phyloP scores from a whole-genome alignment of 495 filamentous ascomycete species.

The Aspergillus haitiensis region DNA sequence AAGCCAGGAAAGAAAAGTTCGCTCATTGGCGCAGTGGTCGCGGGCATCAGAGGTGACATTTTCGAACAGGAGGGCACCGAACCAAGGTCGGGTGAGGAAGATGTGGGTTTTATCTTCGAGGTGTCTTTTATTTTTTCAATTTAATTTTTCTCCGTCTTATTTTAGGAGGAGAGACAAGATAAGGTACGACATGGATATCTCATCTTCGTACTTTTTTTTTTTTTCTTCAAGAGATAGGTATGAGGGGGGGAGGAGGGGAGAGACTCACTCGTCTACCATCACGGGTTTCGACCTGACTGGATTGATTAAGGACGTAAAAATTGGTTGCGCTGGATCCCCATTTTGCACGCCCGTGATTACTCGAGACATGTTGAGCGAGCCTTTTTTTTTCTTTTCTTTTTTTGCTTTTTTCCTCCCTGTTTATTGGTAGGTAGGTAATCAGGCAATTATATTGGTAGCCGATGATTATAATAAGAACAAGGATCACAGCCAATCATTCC shows the following conservation, averaged over 20 bases:
- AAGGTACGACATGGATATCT: background rate
- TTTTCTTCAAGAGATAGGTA: background rate
- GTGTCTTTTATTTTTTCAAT: conserved; percentile 27
- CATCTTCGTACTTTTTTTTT: too few relatives aligned
- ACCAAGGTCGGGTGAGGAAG: conserved; percentile 69
- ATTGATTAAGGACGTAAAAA: conserved; percentile 45
- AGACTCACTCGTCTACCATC: conserved; percentile 44
- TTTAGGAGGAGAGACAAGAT: background rate
- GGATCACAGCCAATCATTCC: background rate
- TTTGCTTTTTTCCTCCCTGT: too few relatives aligned
- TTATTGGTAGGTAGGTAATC: conserved; percentile 1
- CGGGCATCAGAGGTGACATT: conserved; percentile 87
- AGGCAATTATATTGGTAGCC: background rate
- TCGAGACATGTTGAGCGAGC: conserved; percentile 8
- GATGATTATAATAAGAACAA: background rate
- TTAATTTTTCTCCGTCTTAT: background rate
- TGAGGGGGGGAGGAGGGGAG: background rate
- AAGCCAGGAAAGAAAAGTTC: conserved; percentile 90
- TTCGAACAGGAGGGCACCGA: conserved; percentile 83
- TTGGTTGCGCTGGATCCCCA: conserved; percentile 20
- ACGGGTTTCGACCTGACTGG: conserved; percentile 36
- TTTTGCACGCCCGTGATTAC: background rate
- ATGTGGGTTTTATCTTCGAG: conserved; percentile 41
- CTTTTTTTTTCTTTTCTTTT: background rate
- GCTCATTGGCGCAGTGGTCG: conserved; percentile 58